Evolutionary conservation across 2,329 filamentous ascomycete genomes (phyloP), one percentile per base, ranked within the genome.

Genomic region (Cyclaneusma minus): DNA sequence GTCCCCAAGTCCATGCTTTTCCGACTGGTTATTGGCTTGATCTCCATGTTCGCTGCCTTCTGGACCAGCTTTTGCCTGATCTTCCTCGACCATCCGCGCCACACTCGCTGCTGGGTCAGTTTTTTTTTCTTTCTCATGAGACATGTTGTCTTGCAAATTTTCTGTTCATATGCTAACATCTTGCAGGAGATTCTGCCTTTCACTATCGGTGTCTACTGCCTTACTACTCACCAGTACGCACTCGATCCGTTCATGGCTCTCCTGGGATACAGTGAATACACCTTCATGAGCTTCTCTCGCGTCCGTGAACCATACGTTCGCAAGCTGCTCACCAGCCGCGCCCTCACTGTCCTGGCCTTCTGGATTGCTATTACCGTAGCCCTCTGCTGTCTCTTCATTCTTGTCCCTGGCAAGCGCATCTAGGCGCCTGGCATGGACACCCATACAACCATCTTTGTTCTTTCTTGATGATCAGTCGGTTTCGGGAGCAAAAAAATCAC

Each of bases 61-160:
- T 98, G 91, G 91, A 70, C 83, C 4, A 83, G 74, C 1, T 98
- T 94, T 47, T 70, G 89, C 35, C 73, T 95, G 33, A 92, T 98
- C 40, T 89, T 98, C 52, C 69, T 93, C 6, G 62, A 94, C 52
- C 71, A 76, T 45, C 68, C 73, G 22, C 69, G 82, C 35, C 50
- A 57, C 25, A 84, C 72, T 21, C 68, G 84, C 44, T 80, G 78
- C 49, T 98, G 82, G 82, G 83, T 92, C 71, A 41, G 77, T 61
- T 22, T 8, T 26, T 28, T n/a, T n/a, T n/a, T n/a, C n/a, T n/a
- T n/a, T n/a, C n/a, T n/a, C n/a, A n/a, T n/a, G n/a, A n/a, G 19
- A 22, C 11, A 10, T 21, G 11, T 12, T 28, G 5, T 19, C n/a
- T n/a, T n/a, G n/a, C n/a, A n/a, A n/a, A 11, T 3, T 11, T 19